A percentile compares a stretch with the other conserved stretches of the same genome.
phyloP scores from a whole-genome alignment of 352 stramenopile species.

The Pythium chondricola region DNA sequence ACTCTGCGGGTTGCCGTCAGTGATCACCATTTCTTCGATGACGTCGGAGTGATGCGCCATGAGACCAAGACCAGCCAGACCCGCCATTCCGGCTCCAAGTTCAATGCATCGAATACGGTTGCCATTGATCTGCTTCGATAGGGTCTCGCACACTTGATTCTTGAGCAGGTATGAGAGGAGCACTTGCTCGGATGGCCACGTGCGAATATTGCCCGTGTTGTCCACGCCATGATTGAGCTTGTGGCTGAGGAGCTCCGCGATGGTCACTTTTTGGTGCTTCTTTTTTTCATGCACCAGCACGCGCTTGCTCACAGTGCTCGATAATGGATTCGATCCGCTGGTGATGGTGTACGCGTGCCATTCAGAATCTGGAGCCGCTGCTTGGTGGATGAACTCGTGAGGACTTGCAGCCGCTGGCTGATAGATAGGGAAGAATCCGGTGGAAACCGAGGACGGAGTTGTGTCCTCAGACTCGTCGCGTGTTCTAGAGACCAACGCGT shows the following conservation, averaged over 20 bases:
- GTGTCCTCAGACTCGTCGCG: conserved; percentile 17
- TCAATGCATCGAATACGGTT: conserved; percentile 46
- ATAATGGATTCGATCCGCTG: neutral
- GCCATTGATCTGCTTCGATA: conserved; percentile 12
- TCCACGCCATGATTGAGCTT: conserved; percentile 73
- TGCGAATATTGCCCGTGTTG: conserved; percentile 87
- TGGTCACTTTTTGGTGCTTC: conserved; percentile 40
- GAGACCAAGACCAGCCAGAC: conserved; percentile 60
- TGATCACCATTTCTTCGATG: conserved; percentile 48
- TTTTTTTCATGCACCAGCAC: conserved; percentile 70
- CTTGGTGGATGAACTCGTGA: neutral
- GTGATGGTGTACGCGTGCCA: conserved; percentile 46
- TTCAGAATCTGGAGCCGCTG: conserved; percentile 28
- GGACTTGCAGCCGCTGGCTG: conserved; percentile 3
- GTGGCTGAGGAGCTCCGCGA: conserved; percentile 70
- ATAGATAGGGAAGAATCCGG: conserved; percentile 63
- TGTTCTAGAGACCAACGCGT: conserved; percentile 38
- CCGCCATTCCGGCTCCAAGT: conserved; percentile 70
- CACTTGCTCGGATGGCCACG: conserved; percentile 76
- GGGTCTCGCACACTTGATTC: conserved; percentile 22
- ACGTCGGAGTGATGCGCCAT: conserved; percentile 33
- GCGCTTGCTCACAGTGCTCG: neutral
- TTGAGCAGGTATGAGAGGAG: conserved; percentile 59
- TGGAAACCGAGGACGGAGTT: conserved; percentile 55
- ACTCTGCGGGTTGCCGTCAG: conserved; percentile 63